These are phyloP conservation scores for Gomphus bonarii DNA, from an alignment of 1,284 basidiomycete species.

Conservation along the genomic window DNA sequence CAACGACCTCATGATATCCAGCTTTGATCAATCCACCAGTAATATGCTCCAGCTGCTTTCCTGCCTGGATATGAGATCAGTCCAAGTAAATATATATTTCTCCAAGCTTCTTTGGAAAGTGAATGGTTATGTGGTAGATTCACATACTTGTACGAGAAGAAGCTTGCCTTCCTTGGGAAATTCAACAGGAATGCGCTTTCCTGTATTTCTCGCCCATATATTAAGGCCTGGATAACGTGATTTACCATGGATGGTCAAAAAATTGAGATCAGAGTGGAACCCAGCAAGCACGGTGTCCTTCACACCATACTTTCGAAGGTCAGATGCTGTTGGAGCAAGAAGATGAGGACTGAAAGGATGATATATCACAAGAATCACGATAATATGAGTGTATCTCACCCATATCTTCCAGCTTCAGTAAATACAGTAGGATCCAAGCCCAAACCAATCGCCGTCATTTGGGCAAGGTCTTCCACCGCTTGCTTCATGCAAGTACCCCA, in stretches of 20 bases:
- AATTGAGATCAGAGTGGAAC: conserved; percentile 82
- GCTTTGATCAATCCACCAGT: conserved; percentile 82
- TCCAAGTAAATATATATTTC: not conserved
- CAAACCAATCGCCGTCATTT: conserved; percentile 77
- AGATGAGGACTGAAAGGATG: conserved; percentile 58
- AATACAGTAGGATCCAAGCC: conserved; percentile 61
- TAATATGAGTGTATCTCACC: conserved; percentile 33
- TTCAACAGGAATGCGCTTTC: conserved; percentile 74
- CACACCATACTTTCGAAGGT: conserved; percentile 67
- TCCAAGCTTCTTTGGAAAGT: not conserved
- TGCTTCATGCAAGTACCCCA: conserved; percentile 83
- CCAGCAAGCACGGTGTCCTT: conserved; percentile 80
- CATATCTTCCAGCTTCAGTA: conserved; percentile 70
- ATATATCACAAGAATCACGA: not conserved
- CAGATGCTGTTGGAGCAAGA: conserved; percentile 85
- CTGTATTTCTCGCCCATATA: conserved; percentile 88
- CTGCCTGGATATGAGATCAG: conserved; percentile 60
- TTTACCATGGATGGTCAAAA: conserved; percentile 83
- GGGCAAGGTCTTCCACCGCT: conserved; percentile 69
- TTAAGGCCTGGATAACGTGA: conserved; percentile 78
- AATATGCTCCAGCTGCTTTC: conserved; percentile 86
- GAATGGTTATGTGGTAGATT: not conserved
- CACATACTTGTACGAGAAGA: conserved; percentile 34
- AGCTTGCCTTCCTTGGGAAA: conserved; percentile 67
- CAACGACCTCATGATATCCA: conserved; percentile 89